Base-by-base conservation (phyloP, 768 basidiomycete species). In the Pulveroboletus sp. region DNA sequence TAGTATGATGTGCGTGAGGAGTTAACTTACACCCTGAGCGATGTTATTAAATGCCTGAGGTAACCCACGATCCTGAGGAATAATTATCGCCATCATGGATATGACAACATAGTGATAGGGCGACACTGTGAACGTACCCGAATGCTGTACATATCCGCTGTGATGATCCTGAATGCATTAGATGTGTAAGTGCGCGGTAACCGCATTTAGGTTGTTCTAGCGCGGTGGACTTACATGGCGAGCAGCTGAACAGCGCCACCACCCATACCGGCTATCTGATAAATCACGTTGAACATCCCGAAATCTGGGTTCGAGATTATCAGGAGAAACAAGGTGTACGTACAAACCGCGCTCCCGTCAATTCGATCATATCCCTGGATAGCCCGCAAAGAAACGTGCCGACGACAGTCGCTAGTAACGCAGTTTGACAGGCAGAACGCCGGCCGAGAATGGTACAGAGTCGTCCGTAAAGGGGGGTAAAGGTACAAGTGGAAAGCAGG, bases 391-490 rank as follows among this genome's bases (percentile, higher is more conserved):
- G 72, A 6, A 84, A 58, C 0, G 82, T 80, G 4, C 89, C 89
- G 0, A 83, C 32, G 8, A 69, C 76, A 1, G 81, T 76, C 47
- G 85, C 81, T 6, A 76, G 51, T 1, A 89, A 66, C 1, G 86
- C 87, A 0, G 73, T 69, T 49, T 81, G 83, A 58, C 81, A 83
- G 4, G 87, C 87, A 10, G 77, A 78, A 43, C 79, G 74, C 14
- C 88, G 70, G 6, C 88, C 88, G 63, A 89, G 66, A 9, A 85
- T 84, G 61, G 86, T 83, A 55, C 79, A 85, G 6, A 91, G 71
- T 4, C 87, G 79, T 21, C 88, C 88, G 60, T 89, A 90, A 6
- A 90, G 71, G 86, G 21, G 88, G 0, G 88, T 89, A 55, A 89
- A 89, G 3, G 87, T 86, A 64, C 84, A 86, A 4, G 80, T 84